Base-by-base conservation (phyloP, 441 rosid species). In the Sinapis alba region DNA sequence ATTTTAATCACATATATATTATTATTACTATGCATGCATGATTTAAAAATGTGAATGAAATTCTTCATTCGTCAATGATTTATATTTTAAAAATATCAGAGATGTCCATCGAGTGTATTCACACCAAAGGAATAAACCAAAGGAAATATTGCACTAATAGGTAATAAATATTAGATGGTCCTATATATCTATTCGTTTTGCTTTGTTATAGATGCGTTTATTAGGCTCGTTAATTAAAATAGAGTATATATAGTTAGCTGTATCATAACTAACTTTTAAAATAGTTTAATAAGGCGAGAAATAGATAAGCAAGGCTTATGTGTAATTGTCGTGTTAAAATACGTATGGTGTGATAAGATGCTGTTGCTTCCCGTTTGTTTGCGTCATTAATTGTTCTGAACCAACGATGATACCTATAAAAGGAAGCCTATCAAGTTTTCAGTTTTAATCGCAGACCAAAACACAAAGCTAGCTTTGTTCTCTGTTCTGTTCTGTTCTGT, bases 321-420 rank as follows among this genome's bases (percentile, higher is more conserved):
- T 58, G 51, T 62, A 62, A 62, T 19, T 34, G 34, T 26, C 19
- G 62, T 34, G 78, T 20, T 30, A 57, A 76, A 43, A 63, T 71
- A 71, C 34, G 64, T 23, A 64, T 47, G 11, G 10, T 18, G 56
- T 19, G 56, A 50, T 50, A 50, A 50, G 21, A 47, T 50, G 19
- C 68, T 58, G 80, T 71, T 77, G 62, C 43, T 23, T 76, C 76
- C 65, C 20, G 61, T 69, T 62, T 62, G 60, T 58, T 43, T 76
- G 58, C 69, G 51, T 59, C 32, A 62, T 61, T n/a, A n/a, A n/a
- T n/a, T 75, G 26, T 57, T 62, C 18, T 13, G 65, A 41, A 54
- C 79, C 50, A 68, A 64, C 72, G 62, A 47, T 50, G 20, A 41
- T 67, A 60, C 43, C 53, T 60, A 72, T 78, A 78, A 78, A 78